These are phyloP conservation scores for Diaporthe destruens DNA, from an alignment of 2,329 filamentous ascomycete genomes.

Conservation along the genomic window DNA sequence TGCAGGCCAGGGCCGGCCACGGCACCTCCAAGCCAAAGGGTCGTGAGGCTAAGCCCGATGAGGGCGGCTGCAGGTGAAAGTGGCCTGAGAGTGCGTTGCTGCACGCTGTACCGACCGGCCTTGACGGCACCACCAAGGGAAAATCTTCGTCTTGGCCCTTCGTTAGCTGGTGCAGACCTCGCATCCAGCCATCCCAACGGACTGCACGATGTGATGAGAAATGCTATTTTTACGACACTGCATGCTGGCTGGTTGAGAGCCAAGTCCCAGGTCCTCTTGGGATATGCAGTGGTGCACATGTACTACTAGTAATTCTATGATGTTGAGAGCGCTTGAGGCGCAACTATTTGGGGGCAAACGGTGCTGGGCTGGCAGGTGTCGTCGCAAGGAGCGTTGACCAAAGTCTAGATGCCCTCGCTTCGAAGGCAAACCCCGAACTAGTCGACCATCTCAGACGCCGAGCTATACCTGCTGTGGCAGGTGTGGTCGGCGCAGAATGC, in stretches of 20 bases:
- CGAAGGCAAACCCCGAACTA: background rate
- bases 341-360: too few species aligned
- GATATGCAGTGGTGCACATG: background rate
- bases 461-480: constrained; percentile 17
- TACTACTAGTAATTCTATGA: too few species aligned
- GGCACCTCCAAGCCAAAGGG: background rate
- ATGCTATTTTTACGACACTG: constrained; percentile 31
- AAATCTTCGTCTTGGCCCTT: constrained; percentile 3
- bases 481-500: constrained; percentile 1
- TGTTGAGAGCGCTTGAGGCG: too few species aligned
- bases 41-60: background rate
- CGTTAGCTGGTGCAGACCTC: background rate
- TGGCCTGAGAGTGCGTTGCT: constrained; percentile 15
- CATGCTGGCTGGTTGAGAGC: constrained; percentile 1
- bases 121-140: background rate
- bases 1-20: background rate
- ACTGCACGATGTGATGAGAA: constrained; percentile 27
- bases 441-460: background rate
- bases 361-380: background rate
- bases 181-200: background rate
- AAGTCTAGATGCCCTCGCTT: background rate
- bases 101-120: background rate
- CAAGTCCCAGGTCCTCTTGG: too few species aligned
- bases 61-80: constrained; percentile 2
- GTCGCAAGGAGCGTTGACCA: background rate